These are phyloP conservation scores for Hyphopichia buzzinii DNA, from an alignment of 1,139 yeast genomes.

Conservation along the genomic window DNA sequence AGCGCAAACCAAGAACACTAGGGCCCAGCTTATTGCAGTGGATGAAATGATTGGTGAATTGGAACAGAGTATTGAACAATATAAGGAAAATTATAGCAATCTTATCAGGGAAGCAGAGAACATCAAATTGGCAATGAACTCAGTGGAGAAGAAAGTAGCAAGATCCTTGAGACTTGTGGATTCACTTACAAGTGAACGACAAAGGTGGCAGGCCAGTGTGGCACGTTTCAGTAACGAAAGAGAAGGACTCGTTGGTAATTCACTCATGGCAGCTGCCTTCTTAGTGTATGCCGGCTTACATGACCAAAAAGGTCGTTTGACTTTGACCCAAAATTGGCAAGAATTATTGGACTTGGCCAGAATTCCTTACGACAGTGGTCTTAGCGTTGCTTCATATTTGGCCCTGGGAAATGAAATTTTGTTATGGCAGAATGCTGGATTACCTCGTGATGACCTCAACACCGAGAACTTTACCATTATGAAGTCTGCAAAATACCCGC, in stretches of 20 bases:
- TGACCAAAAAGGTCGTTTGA: slow-evolving; percentile 51
- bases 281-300: slow-evolving; percentile 60
- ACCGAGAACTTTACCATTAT: slow-evolving; percentile 65
- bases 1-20: slow-evolving; percentile 56
- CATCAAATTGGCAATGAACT: slow-evolving; percentile 66
- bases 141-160: slow-evolving; percentile 58
- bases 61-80: slow-evolving; percentile 63
- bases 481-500: slow-evolving; percentile 37
- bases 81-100: slow-evolving; percentile 66
- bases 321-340: slow-evolving; percentile 42
- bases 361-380: slow-evolving; percentile 41
- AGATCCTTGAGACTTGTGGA: slow-evolving; percentile 65
- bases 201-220: slow-evolving; percentile 71
- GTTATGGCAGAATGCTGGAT: slow-evolving; percentile 53
- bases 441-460: slow-evolving; percentile 57
- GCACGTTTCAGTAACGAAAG: slow-evolving; percentile 48
- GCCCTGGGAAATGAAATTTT: slow-evolving; percentile 39
- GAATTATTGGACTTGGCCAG: slow-evolving; percentile 30
- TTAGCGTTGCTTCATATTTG: slow-evolving; percentile 34
- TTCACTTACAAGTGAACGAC: slow-evolving; percentile 63
- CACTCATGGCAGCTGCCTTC: slow-evolving; percentile 61
- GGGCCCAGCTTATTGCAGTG: slow-evolving; percentile 70
- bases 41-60: slow-evolving; percentile 79
- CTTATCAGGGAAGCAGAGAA: slow-evolving; percentile 77
- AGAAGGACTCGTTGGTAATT: slow-evolving; percentile 59